phyloP scores from a whole-genome alignment of 1,139 yeast genomes.

The Candida glucosophila region DNA sequence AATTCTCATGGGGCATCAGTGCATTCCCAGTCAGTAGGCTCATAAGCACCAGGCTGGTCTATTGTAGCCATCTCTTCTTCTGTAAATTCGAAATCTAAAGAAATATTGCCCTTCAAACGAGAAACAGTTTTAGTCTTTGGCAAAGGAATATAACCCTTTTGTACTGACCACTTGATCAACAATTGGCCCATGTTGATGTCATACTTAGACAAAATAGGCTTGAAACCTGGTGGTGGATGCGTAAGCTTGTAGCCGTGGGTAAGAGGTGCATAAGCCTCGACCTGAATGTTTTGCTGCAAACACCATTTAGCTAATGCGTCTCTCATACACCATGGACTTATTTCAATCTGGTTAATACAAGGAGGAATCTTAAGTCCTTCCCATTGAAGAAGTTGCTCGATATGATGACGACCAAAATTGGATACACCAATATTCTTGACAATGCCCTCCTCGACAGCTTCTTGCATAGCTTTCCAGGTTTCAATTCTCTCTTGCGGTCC shows the following conservation, averaged over 20 bases:
- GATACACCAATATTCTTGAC: conserved; percentile 62
- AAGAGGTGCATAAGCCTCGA: conserved; percentile 34
- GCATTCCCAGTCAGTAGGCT: conserved; percentile 69
- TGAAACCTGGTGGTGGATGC: conserved; percentile 14
- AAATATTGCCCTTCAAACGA: conserved; percentile 26
- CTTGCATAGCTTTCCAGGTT: conserved; percentile 57
- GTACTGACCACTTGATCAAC: conserved; percentile 29
- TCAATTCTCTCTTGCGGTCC: conserved; percentile 44
- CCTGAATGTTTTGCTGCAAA: conserved; percentile 18
- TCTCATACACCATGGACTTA: conserved; percentile 74
- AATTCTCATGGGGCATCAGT: conserved; percentile 43
- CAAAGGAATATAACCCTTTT: conserved; percentile 35
- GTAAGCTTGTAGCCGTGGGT: conserved; percentile 26
- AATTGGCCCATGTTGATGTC: conserved; percentile 22
- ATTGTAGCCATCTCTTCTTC: conserved; percentile 29
- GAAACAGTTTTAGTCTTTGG: conserved; percentile 24
- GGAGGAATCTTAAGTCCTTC: conserved; percentile 44
- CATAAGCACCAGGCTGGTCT: conserved; percentile 39
- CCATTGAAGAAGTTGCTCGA: conserved; percentile 51
- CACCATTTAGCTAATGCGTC: conserved; percentile 52
- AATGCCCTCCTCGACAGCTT: conserved; percentile 47
- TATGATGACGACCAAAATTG: conserved; percentile 55
- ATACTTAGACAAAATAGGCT: conserved; percentile 15
- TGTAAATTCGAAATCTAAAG: conserved; percentile 42
- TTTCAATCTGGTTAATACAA: conserved; percentile 57